A percentile compares a stretch with the other conserved stretches of the same genome.
phyloP scores from a whole-genome alignment of 345 rosid genomes.

The Toxicodendron radicans region DNA sequence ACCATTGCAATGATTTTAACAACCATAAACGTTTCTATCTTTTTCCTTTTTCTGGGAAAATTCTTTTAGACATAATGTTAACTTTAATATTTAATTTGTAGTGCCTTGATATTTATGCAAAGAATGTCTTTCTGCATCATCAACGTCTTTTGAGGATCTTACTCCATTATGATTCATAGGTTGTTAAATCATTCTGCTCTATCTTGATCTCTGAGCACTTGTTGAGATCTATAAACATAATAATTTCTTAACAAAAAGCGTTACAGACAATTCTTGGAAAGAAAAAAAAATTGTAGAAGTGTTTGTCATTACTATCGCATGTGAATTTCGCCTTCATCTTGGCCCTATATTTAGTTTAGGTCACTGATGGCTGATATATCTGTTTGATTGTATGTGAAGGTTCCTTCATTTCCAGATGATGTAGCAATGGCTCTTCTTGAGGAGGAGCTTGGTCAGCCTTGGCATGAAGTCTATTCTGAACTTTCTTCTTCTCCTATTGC shows the following conservation, averaged over 20 bases:
- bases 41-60: background rate
- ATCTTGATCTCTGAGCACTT: background rate
- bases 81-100: background rate
- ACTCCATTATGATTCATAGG: background rate
- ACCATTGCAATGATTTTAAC: too few relatives aligned
- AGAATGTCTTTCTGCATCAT: background rate
- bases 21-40: background rate
- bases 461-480: conserved; percentile 82
- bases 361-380: conserved; percentile 24
- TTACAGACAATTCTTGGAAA: background rate
- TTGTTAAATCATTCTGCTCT: background rate
- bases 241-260: background rate
- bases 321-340: conserved; percentile 3
- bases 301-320: background rate
- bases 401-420: conserved; percentile 98
- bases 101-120: background rate
- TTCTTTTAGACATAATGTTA: background rate
- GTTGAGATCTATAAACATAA: background rate
- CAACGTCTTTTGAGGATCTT: background rate
- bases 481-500: conserved; percentile 95
- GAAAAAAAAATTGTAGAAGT: background rate
- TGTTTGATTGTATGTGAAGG: conserved; percentile 56
- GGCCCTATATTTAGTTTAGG: conserved; percentile 2
- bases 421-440: conserved; percentile 92
- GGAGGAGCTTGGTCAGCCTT: conserved; percentile 94